These are phyloP conservation scores for Microsporum ferrugineum DNA, from an alignment of 2,329 filamentous ascomycete genomes.

Conservation along the genomic window DNA sequence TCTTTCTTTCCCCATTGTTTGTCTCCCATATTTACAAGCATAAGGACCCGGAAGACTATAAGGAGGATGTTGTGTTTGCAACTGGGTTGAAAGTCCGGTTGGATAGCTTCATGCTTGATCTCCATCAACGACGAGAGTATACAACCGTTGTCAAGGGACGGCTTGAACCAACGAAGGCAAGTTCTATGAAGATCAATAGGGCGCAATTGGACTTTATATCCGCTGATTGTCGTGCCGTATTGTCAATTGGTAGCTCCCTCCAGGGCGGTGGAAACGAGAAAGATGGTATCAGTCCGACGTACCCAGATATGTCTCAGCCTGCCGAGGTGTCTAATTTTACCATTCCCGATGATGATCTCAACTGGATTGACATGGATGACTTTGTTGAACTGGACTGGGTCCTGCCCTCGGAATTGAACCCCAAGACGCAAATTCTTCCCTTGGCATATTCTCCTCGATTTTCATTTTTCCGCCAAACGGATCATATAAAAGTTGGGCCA, in stretches of 20 bases:
- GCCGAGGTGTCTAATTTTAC: constrained; percentile 73
- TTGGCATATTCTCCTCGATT: constrained; percentile 87
- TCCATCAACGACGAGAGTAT: constrained; percentile 87
- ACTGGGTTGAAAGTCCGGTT: constrained; percentile 94
- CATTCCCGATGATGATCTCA: constrained; percentile 88
- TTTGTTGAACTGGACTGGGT: constrained; percentile 98
- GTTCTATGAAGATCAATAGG: constrained; percentile 89
- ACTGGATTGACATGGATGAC: constrained; percentile 99
- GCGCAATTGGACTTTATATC: constrained; percentile 85
- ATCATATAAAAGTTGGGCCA: constrained; percentile 64
- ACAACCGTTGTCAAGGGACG: constrained; percentile 71
- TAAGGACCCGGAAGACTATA: constrained; percentile 82
- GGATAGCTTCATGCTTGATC: constrained; percentile 92
- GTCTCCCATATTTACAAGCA: constrained; percentile 98
- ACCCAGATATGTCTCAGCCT: constrained; percentile 41
- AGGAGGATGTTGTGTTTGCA: constrained; percentile 67
- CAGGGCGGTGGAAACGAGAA: constrained; percentile 58
- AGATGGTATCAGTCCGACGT: constrained; percentile 50
- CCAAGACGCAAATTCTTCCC: constrained; percentile 86
- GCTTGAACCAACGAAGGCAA: constrained; percentile 68
- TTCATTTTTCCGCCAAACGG: constrained; percentile 94
- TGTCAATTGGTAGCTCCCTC: constrained; percentile 71
- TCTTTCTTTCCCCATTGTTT: constrained; percentile 83
- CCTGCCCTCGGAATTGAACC: constrained; percentile 75
- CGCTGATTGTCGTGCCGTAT: constrained; percentile 85